Evolutionary conservation across 306 rosid genomes (phyloP).

Genomic region (Vigna trinervia): DNA sequence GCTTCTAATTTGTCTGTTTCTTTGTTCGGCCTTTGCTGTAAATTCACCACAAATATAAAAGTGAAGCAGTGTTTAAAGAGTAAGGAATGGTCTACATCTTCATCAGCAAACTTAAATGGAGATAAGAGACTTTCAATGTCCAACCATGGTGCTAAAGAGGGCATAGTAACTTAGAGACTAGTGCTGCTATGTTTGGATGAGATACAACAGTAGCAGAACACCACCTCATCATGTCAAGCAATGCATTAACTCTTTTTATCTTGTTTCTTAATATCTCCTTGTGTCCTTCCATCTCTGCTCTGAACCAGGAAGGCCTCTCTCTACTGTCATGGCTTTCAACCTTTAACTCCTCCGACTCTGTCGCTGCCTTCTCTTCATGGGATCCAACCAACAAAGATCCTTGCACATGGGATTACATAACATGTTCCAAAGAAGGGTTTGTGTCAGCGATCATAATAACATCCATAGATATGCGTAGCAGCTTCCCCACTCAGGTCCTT

Average conservation of each 20-base stretch:
- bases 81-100: conserved; percentile 48
- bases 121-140: conserved; percentile 44
- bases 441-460: conserved; percentile 71
- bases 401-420: conserved; percentile 85
- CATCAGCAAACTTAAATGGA: conserved; percentile 46
- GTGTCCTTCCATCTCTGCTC: conserved; percentile 63
- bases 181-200: conserved; percentile 57
- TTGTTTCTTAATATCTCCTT: conserved; percentile 66
- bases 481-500: conserved; percentile 73
- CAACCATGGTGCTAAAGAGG: conserved; percentile 48
- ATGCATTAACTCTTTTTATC: conserved; percentile 60
- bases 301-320: conserved; percentile 89
- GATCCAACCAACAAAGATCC: conserved; percentile 68
- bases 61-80: conserved; percentile 30
- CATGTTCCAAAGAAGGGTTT: conserved; percentile 66
- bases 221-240: conserved; percentile 68
- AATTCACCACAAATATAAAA: conserved; percentile 40
- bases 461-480: conserved; percentile 63
- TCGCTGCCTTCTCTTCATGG: conserved; percentile 84
- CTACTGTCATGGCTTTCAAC: conserved; percentile 92
- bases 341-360: conserved; percentile 70
- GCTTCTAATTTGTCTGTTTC: conserved; percentile 48
- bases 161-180: conserved; percentile 49
- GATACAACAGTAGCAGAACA: conserved; percentile 58
- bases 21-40: conserved; percentile 43